phyloP scores from a whole-genome alignment of 441 rosid species.

The Hura crepitans region DNA sequence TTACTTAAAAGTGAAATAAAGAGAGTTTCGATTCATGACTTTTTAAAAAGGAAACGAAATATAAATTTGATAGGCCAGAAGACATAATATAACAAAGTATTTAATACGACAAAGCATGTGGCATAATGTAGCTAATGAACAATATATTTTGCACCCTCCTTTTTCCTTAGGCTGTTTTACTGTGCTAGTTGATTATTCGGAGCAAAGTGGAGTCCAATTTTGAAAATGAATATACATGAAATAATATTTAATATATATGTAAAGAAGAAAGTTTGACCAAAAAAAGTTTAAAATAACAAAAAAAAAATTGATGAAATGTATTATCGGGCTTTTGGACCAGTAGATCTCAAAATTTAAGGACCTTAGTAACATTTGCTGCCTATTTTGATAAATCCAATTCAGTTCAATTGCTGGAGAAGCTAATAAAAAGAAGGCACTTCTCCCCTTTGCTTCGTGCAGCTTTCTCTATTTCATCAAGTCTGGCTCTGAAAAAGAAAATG shows the following conservation, averaged over 20 bases:
- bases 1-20: no score
- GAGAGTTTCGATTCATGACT: no score
- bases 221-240: background rate
- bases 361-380: conserved; percentile 18
- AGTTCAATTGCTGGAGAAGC: conserved; percentile 23
- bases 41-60: no score
- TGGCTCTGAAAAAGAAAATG: conserved; percentile 30
- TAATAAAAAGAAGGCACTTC: conserved; percentile 28
- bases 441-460: conserved; percentile 12
- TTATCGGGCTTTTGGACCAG: conserved; percentile 21
- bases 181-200: background rate
- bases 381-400: conserved; percentile 26
- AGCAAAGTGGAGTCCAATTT: no score
- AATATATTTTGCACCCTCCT: no score
- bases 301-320: conserved; percentile 21
- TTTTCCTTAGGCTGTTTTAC: no score
- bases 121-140: no score
- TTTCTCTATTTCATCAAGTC: conserved; percentile 20
- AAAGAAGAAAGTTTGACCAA: background rate
- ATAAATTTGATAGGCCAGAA: no score
- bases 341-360: conserved; percentile 24
- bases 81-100: no score
- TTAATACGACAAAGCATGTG: no score
- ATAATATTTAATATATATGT: conserved; percentile 17
- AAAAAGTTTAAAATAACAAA: background rate